phyloP scores from a whole-genome alignment of 2,329 filamentous ascomycete genomes.

The Thielaviopsis cerberus region DNA sequence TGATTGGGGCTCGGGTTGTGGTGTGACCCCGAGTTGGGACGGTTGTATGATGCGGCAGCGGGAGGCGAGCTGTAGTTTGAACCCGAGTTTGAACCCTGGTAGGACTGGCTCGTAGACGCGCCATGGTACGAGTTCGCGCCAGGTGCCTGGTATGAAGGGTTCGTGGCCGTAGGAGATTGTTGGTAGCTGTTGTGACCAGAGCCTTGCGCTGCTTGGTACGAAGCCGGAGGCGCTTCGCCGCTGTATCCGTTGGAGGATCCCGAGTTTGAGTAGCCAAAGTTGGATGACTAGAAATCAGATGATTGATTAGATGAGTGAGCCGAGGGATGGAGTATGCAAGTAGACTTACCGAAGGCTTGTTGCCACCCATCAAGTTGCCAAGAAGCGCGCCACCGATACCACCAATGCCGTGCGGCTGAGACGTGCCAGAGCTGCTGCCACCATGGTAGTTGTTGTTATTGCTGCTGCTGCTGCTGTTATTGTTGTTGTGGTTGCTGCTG shows the following conservation, averaged over 20 bases:
- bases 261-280: constrained; percentile 44
- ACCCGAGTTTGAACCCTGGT: constrained; percentile 15
- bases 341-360: constrained; percentile 24
- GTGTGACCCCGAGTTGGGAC: constrained; percentile 8
- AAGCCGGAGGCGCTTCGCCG: constrained; percentile 42
- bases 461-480: constrained; percentile 6
- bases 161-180: constrained; percentile 17
- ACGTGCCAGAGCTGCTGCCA: constrained; percentile 22
- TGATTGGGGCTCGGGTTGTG: constrained; percentile 14
- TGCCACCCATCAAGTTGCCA: constrained; percentile 35
- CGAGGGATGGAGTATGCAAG: neutral
- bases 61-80: constrained; percentile 15
- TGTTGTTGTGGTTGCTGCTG: constrained; percentile 10
- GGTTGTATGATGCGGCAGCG: constrained; percentile 8
- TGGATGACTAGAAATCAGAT: constrained; percentile 25
- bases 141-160: constrained; percentile 2
- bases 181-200: constrained; percentile 7
- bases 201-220: constrained; percentile 28
- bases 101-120: constrained; percentile 3
- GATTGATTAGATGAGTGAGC: constrained; percentile 11
- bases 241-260: constrained; percentile 37
- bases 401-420: constrained; percentile 21
- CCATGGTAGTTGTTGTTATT: constrained; percentile 29
- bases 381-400: constrained; percentile 35
- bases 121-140: constrained; percentile 3